Base-by-base conservation (phyloP, 441 rosid species). In the Populus hybrid region DNA sequence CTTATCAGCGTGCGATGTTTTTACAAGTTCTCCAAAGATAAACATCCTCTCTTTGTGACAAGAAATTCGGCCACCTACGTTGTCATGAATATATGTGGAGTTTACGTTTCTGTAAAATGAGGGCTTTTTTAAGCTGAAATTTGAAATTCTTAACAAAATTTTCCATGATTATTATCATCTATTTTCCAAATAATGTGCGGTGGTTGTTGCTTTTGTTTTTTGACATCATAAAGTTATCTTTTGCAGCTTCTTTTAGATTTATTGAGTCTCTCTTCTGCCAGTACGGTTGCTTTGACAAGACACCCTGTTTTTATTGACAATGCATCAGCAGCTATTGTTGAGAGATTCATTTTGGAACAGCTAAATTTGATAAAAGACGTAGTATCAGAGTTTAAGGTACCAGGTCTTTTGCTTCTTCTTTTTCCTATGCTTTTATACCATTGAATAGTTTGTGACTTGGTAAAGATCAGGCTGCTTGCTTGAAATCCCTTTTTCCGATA, bases 201-300 rank as follows among this genome's bases (percentile, higher is more conserved):
- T 18, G 4, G 50, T 8, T 75, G 63, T 32, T 8, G 10, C 21
- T 20, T 32, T 65, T 42, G 20, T 38, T 70, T 40, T 69, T 74
- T 77, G 21, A 68, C 66, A 61, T 77, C 8, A 81, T 75, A 69
- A 50, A 20, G 24, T 30, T 34, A 34, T n/a, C 8, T 76, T 74
- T 71, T 88, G 88, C 97, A 92, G 97, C 88, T 92, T 72, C 94
- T 95, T 81, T 81, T 87, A 78, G 91, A 89, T 64, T 81, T 81
- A 76, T 83, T 92, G 77, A 82, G 79, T 79, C 87, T 91, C 82
- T 90, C 90, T 77, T 86, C 89, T 71, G 82, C 90, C 71, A 83
- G 70, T 78, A 78, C 85, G 78, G 72, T 84, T 77, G 89, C 93
- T 83, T 77, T 87, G 84, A 84, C 87, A 28, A 88, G 82, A 83